Evolutionary conservation across 2,329 filamentous ascomycete species (phyloP), one percentile per base, ranked within the genome.

Genomic region (Penicillium thymicola): DNA sequence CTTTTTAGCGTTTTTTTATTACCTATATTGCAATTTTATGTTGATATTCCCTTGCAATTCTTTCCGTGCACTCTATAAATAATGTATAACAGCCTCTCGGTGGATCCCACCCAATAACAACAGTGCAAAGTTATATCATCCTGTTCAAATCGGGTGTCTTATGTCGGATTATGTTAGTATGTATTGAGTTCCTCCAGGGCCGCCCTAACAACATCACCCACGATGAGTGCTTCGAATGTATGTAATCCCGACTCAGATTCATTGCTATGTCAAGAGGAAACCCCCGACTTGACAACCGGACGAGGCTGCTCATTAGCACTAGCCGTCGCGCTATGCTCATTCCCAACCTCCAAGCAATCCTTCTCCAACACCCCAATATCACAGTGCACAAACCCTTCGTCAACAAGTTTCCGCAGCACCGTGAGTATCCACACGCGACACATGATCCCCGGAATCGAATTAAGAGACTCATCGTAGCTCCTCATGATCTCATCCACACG

Each of bases 401-500:
- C 30, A 32, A 32, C 11, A 32, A 32, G 30, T 32, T 0, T 32
- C 30, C 30, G 30, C 30, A 32, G 2, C 11, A 32, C 30, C 30
- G 11, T 32, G 30, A 32, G 30, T 13, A 32, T 32, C 30, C 30
- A 32, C 5, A 32, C 11, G 2, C 30, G 30, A 32, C 30, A 32
- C 4, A 11, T 32, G 2, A 32, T 32, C 5, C 30, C 11, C 30
- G 30, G 30, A 13, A 32, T 32, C 30, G 30, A 32, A 11, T 32
- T 32, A 13, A 32, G 30, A 32, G 30, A 32, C 11, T 14, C 27
- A 28, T 54, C 51, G 5, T 41, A 41, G 21, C 36, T 54, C 28
- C 38, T 48, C 51, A 54, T 47, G 9, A 54, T 34, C 21, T 48
- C 36, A 14, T 48, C 51, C 7, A 54, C 43, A 25, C 43, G 34